phyloP scores from a whole-genome alignment of 352 stramenopile species.

The Phytophthora pistaciae region DNA sequence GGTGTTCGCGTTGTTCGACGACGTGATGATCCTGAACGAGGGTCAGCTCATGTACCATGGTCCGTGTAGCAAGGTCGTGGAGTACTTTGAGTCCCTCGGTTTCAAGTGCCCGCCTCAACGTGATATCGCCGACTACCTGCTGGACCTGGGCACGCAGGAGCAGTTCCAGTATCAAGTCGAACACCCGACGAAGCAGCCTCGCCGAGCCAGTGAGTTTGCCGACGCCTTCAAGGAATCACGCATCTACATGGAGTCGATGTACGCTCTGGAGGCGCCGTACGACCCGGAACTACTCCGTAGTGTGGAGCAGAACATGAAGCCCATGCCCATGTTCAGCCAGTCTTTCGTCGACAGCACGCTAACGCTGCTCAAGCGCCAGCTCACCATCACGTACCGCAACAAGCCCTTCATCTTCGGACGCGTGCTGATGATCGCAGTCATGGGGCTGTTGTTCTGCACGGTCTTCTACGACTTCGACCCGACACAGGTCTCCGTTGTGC shows the following conservation, averaged over 20 bases:
- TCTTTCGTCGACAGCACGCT: conserved; percentile 32
- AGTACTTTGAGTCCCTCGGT: conserved; percentile 48
- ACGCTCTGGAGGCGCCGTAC: conserved; percentile 21
- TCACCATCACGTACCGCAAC: conserved; percentile 65
- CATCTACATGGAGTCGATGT: conserved; percentile 19
- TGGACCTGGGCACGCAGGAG: conserved; percentile 31
- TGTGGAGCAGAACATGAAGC: conserved; percentile 28
- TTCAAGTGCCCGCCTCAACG: conserved; percentile 38
- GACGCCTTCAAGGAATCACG: conserved; percentile 23
- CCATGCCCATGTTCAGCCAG: conserved; percentile 42
- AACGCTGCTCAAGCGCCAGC: conserved; percentile 48
- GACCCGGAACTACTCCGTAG: conserved; percentile 22
- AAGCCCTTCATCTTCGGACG: conserved; percentile 46
- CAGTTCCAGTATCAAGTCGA: conserved; percentile 30
- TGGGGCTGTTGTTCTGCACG: conserved; percentile 50
- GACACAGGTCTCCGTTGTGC: conserved; percentile 44
- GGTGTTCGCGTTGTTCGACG: conserved; percentile 86
- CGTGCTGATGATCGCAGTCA: conserved; percentile 47
- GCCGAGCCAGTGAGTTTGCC: conserved; percentile 23
- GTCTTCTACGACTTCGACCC: conserved; percentile 53
- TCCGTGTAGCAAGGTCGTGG: conserved; percentile 14
- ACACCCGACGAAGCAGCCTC: conserved; percentile 18
- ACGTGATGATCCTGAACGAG: conserved; percentile 65
- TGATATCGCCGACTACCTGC: conserved; percentile 39
- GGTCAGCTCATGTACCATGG: conserved; percentile 84